These are phyloP conservation scores for Barbarea vulgaris DNA, from an alignment of 345 rosid species.

Conservation along the genomic window DNA sequence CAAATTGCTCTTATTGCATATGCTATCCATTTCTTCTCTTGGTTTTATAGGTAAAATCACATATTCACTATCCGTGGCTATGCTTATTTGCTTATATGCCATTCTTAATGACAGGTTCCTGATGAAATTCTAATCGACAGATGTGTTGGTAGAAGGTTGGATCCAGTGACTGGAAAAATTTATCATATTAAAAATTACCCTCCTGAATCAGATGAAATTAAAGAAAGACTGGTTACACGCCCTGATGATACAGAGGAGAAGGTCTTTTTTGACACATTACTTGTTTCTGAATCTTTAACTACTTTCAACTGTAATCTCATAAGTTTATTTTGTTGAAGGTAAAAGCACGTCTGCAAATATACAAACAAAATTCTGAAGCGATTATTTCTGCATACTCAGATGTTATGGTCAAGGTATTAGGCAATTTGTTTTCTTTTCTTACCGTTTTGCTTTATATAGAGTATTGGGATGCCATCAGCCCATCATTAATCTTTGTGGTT, in stretches of 20 bases:
- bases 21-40: not conserved
- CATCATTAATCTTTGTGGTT: constrained; percentile 7
- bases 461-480: not conserved
- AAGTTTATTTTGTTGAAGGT: constrained; percentile 46
- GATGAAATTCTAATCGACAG: constrained; percentile 86
- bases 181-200: constrained; percentile 74
- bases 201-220: constrained; percentile 72
- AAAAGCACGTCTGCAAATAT: constrained; percentile 75
- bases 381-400: constrained; percentile 61
- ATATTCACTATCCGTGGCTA: constrained; percentile 1
- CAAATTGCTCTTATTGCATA: constrained; percentile 11
- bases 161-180: constrained; percentile 74
- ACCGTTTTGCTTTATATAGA: not conserved
- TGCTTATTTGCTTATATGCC: constrained; percentile 39
- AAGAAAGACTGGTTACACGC: constrained; percentile 78
- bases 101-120: constrained; percentile 78
- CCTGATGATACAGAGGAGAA: constrained; percentile 93
- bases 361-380: constrained; percentile 75
- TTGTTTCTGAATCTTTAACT: not conserved
- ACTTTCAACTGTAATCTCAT: constrained; percentile 5
- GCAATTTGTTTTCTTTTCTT: not conserved
- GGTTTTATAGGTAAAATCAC: not conserved
- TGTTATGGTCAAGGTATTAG: constrained; percentile 61
- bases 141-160: constrained; percentile 89
- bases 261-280: constrained; percentile 36